These are phyloP conservation scores for Beauveria rudraprayagi DNA, from an alignment of 2,329 filamentous ascomycete genomes.

Conservation along the genomic window DNA sequence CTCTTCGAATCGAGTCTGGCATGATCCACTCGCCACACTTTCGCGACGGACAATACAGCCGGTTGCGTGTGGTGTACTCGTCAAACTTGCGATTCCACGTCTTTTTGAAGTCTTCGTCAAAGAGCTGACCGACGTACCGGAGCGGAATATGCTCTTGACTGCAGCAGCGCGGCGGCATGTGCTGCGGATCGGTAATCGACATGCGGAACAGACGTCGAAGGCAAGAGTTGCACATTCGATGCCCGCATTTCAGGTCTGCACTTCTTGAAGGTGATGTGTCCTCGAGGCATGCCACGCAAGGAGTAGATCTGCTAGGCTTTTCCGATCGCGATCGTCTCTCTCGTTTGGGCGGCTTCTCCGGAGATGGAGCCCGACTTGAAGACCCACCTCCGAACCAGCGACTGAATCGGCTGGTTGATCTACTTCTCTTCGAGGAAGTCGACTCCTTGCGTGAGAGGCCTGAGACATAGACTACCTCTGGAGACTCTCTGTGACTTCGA, in stretches of 20 bases:
- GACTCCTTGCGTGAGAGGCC: conserved; percentile 4
- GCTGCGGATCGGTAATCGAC: conserved; percentile 66
- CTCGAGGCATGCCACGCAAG: conserved; percentile 67
- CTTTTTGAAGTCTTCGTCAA: conserved; percentile 66
- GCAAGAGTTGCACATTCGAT: conserved; percentile 74
- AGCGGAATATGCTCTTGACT: conserved; percentile 63
- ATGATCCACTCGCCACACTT: conserved; percentile 75
- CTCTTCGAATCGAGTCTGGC: conserved; percentile 56
- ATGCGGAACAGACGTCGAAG: conserved; percentile 66
- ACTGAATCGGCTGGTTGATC: conserved; percentile 19
- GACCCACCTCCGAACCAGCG: conserved; percentile 20
- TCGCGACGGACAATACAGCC: conserved; percentile 67
- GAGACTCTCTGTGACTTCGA: conserved; percentile 11
- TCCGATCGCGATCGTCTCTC: conserved; percentile 10
- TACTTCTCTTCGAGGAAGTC: conserved; percentile 15
- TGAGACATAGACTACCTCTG: neutral
- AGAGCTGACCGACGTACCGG: conserved; percentile 67
- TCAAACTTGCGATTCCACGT: conserved; percentile 74
- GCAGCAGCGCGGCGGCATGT: conserved; percentile 84
- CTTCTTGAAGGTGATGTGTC: conserved; percentile 56
- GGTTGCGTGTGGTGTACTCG: conserved; percentile 66
- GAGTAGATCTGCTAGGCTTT: conserved; percentile 33
- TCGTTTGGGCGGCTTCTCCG: conserved; percentile 16
- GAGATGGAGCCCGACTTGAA: conserved; percentile 19
- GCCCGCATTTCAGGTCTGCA: conserved; percentile 67